phyloP scores from a whole-genome alignment of 345 rosid species.

The Populus nigra region DNA sequence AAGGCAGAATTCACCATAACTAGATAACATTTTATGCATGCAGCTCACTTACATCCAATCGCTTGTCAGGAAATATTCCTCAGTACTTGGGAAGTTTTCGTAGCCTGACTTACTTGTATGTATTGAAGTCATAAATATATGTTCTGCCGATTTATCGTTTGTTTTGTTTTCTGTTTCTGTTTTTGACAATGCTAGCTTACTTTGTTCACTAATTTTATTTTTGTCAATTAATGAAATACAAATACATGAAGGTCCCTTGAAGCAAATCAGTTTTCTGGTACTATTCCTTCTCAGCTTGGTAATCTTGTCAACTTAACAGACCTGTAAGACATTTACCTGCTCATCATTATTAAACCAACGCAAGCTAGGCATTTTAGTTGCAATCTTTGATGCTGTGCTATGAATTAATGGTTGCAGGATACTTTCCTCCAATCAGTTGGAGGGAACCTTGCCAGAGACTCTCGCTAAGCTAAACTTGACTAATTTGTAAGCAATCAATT shows the following conservation, averaged over 20 bases:
- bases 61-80: slow-evolving; percentile 15
- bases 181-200: background rate
- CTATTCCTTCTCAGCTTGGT: slow-evolving; percentile 18
- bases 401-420: background rate
- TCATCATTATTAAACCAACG: too few relatives aligned
- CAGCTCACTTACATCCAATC: slow-evolving; percentile 15
- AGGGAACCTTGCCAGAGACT: background rate
- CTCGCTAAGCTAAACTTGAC: background rate
- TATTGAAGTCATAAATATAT: background rate
- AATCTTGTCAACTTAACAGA: slow-evolving; percentile 11
- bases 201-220: background rate
- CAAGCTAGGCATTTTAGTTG: too few relatives aligned
- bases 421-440: background rate
- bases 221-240: too few relatives aligned
- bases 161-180: too few relatives aligned
- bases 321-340: background rate
- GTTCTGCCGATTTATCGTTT: too few relatives aligned
- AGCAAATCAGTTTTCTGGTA: slow-evolving; percentile 17
- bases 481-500: background rate
- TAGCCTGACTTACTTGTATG: slow-evolving; percentile 16
- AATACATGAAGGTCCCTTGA: slow-evolving; percentile 12
- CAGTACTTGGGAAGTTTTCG: slow-evolving; percentile 1
- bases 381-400: background rate
- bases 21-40: background rate
- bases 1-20: background rate